These are phyloP conservation scores for Furcasterigmium furcatum DNA, from an alignment of 2,329 filamentous ascomycete species.

Conservation along the genomic window DNA sequence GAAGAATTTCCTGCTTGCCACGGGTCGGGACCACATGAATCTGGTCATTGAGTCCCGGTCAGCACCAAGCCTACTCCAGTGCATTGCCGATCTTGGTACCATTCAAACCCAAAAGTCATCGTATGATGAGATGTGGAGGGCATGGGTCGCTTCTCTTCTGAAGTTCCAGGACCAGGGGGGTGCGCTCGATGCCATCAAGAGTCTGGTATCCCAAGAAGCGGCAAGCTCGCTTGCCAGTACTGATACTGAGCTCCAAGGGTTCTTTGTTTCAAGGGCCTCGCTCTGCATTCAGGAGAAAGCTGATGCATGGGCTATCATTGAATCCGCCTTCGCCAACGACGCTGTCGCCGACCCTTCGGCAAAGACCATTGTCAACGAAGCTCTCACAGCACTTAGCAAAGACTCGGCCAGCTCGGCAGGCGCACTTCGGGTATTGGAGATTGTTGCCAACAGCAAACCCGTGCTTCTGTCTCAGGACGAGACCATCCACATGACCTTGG, in stretches of 20 bases:
- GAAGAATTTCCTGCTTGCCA: conserved; percentile 38
- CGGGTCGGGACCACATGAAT: conserved; percentile 54
- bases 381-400: conserved; percentile 26
- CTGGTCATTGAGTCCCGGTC: conserved; percentile 67
- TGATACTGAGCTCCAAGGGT: conserved; percentile 40
- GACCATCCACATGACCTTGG: conserved; percentile 43
- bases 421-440: conserved; percentile 42
- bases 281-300: conserved; percentile 10
- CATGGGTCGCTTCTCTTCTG: conserved; percentile 39
- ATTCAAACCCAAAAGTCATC: conserved; percentile 30
- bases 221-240: conserved; percentile 34
- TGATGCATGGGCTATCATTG: conserved; percentile 41
- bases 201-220: conserved; percentile 43
- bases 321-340: conserved; percentile 41
- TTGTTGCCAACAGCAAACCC: conserved; percentile 42
- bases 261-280: conserved; percentile 9
- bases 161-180: conserved; percentile 20
- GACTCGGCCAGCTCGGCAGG: conserved; percentile 21
- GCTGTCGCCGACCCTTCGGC: conserved; percentile 31
- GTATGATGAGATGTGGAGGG: conserved; percentile 41
- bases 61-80: conserved; percentile 60
- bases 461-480: conserved; percentile 41
- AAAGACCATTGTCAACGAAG: conserved; percentile 26
- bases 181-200: conserved; percentile 31
- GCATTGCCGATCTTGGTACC: conserved; percentile 54